phyloP scores from a whole-genome alignment of 495 filamentous ascomycete species.

The Cetradonia linearis region DNA sequence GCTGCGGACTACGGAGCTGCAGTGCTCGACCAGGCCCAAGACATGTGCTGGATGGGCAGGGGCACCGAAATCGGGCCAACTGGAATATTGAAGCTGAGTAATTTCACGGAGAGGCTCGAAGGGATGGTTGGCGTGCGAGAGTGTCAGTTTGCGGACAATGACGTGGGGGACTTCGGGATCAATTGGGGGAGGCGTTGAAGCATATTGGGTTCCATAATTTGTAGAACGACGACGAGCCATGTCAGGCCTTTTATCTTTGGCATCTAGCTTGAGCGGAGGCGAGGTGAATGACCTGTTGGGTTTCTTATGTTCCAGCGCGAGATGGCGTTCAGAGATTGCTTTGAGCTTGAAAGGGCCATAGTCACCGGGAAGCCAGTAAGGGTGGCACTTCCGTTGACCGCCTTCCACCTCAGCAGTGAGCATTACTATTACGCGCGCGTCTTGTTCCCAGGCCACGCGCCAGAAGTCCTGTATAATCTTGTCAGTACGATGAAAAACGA shows the following conservation, averaged over 20 bases:
- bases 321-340: conserved; percentile 65
- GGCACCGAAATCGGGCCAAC: conserved; percentile 93
- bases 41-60: conserved; percentile 82
- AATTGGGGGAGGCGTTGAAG: conserved; percentile 23
- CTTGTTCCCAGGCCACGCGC: conserved; percentile 95
- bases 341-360: conserved; percentile 76
- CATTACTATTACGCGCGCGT: conserved; percentile 88
- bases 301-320: conserved; percentile 54
- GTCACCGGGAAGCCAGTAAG: conserved; percentile 74
- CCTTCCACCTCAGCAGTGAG: conserved; percentile 93
- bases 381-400: conserved; percentile 88
- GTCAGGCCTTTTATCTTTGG: conserved; percentile 7
- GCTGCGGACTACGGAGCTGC: conserved; percentile 45
- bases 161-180: conserved; percentile 58
- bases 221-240: conserved; percentile 23
- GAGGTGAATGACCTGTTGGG: conserved; percentile 17
- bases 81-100: conserved; percentile 86
- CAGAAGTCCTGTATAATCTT: conserved; percentile 70
- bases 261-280: conserved; percentile 9
- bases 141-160: conserved; percentile 75
- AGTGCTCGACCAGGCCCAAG: conserved; percentile 76
- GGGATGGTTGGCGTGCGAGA: conserved; percentile 65
- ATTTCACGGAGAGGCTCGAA: conserved; percentile 86
- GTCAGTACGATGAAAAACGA: conserved; percentile 9
- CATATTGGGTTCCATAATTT: conserved; percentile 18